Evolutionary conservation across 352 stramenopile genomes (phyloP).

Genomic region (Phytopythium cucurbitacearum): DNA sequence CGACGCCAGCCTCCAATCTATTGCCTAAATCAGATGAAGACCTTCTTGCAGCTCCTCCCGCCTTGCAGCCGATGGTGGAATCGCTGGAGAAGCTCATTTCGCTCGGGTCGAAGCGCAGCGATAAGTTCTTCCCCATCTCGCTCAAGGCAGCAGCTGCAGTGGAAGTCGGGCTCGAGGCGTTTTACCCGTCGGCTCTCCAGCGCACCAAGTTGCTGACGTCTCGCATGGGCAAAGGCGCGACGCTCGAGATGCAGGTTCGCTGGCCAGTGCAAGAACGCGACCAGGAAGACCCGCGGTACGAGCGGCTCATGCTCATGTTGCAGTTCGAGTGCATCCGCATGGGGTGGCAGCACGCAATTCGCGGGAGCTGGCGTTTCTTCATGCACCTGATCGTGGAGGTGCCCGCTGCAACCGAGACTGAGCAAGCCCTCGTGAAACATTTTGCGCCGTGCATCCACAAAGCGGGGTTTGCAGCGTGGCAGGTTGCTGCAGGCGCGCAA

Average conservation of each 20-base stretch:
- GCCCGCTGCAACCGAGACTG: conserved; percentile 37
- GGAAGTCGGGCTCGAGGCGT: conserved; percentile 83
- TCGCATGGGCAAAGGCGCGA: conserved; percentile 80
- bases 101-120: conserved; percentile 72
- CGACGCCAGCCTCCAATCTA: conserved; percentile 46
- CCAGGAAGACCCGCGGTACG: conserved; percentile 85
- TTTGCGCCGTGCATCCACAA: conserved; percentile 80
- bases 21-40: conserved; percentile 41
- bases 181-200: conserved; percentile 82
- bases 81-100: conserved; percentile 77
- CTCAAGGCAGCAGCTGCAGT: conserved; percentile 80
- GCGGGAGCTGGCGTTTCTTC: conserved; percentile 81
- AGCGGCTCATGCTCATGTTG: conserved; percentile 82
- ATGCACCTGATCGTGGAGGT: conserved; percentile 82
- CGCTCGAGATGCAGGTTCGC: conserved; percentile 79
- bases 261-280: conserved; percentile 85
- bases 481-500: conserved; percentile 79
- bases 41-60: conserved; percentile 51
- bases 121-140: conserved; percentile 76
- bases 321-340: conserved; percentile 82
- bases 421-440: conserved; percentile 51
- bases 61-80: conserved; percentile 55
- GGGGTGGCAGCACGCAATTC: conserved; percentile 62
- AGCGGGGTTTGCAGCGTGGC: conserved; percentile 80
- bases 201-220: conserved; percentile 76